These are phyloP conservation scores for Trichosanthes cucumerina DNA, from an alignment of 306 rosid species.

Conservation along the genomic window DNA sequence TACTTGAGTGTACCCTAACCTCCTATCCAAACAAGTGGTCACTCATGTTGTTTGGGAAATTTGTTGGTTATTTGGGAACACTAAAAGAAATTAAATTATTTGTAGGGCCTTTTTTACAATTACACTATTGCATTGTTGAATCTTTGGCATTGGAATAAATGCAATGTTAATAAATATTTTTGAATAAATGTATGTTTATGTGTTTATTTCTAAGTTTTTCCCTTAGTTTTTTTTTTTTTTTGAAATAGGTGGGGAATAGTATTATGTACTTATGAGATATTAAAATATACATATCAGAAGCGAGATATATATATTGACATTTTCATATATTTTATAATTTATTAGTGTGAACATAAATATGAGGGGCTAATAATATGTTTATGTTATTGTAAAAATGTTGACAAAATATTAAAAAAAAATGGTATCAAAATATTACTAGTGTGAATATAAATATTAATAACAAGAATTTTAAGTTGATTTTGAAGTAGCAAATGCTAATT, in stretches of 20 bases:
- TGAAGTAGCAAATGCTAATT: background rate
- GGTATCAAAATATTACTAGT: background rate
- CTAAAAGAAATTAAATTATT: background rate
- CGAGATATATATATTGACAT: too few species aligned
- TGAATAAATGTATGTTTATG: background rate
- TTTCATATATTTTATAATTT: too few species aligned
- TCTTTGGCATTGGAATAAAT: too few species aligned
- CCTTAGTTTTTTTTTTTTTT: too few species aligned
- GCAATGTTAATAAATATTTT: background rate
- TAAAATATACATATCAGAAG: too few species aligned
- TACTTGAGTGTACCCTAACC: slow-evolving; percentile 12
- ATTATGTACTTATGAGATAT: too few species aligned
- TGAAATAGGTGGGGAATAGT: too few species aligned
- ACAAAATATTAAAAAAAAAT: too few species aligned
- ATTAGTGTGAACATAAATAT: background rate
- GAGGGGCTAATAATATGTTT: background rate
- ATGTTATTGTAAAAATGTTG: background rate
- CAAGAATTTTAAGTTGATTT: too few species aligned
- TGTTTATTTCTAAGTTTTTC: background rate
- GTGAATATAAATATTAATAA: background rate
- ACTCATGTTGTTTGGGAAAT: background rate
- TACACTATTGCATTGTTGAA: background rate
- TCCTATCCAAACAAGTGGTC: slow-evolving; percentile 11
- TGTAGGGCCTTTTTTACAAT: slow-evolving; percentile 1
- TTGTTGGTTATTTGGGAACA: slow-evolving; percentile 2